These are phyloP conservation scores for Sporodiniella umbellata DNA, from an alignment of 371 early-diverging fungal genomes.

Conservation along the genomic window DNA sequence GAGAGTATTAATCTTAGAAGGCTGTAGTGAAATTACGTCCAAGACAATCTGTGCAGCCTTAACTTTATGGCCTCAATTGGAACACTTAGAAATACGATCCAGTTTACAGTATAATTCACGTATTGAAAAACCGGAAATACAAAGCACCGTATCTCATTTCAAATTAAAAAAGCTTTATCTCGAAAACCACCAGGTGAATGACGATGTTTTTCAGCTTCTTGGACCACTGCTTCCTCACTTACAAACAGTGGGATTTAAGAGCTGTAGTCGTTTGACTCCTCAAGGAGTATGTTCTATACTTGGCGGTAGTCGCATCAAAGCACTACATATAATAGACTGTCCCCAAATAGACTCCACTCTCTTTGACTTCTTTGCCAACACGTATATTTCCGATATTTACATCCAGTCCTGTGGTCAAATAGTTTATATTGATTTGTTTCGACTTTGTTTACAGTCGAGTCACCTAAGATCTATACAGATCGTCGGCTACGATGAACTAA, in stretches of 20 bases:
- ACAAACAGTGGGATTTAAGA: slow-evolving; percentile 3
- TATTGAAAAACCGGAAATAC: neutral
- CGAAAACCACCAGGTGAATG: slow-evolving; percentile 9
- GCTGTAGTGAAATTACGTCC: neutral
- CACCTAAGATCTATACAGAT: neutral
- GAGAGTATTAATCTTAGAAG: slow-evolving; percentile 18
- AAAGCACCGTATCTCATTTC: neutral
- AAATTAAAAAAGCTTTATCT: slow-evolving; percentile 2
- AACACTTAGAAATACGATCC: slow-evolving; percentile 28
- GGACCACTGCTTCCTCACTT: neutral
- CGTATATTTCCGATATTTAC: slow-evolving; percentile 6
- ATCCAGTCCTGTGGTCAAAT: slow-evolving; percentile 20
- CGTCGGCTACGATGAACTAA: slow-evolving; percentile 1
- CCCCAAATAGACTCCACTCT: slow-evolving; percentile 4
- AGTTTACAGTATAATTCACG: neutral
- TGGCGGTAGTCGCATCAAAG: neutral
- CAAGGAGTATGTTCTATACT: neutral
- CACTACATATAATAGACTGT: slow-evolving; percentile 17
- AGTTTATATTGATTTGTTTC: slow-evolving; percentile 10
- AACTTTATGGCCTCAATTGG: slow-evolving; percentile 10
- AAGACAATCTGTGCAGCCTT: slow-evolving; percentile 4
- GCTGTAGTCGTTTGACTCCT: slow-evolving; percentile 5
- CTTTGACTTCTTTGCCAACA: neutral
- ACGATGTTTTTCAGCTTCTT: neutral
- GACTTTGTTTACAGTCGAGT: slow-evolving; percentile 2